A percentile compares a stretch with the other conserved stretches of the same genome.
Evolutionary conservation across 805 yeast species (phyloP).

Genomic region (Priceomyces fermenticarens): DNA sequence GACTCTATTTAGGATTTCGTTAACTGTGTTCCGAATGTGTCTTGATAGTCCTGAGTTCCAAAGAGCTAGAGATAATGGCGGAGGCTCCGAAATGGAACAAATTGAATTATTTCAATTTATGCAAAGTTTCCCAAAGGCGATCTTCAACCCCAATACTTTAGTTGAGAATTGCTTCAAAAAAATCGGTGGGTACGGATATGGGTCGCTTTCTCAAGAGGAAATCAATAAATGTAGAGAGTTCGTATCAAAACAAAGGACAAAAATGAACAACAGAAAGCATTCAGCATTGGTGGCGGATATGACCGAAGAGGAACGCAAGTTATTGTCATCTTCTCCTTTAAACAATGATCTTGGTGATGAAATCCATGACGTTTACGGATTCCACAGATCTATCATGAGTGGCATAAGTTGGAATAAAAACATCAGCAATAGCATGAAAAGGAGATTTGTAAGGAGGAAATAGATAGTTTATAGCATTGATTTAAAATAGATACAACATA

Average conservation of each 20-base stretch:
- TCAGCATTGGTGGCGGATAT: constrained; percentile 29
- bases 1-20: constrained; percentile 75
- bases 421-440: constrained; percentile 53
- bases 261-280: constrained; percentile 26
- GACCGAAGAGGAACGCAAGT: constrained; percentile 38
- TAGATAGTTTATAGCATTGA: background rate
- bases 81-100: constrained; percentile 35
- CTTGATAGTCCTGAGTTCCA: constrained; percentile 59
- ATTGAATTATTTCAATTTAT: constrained; percentile 71
- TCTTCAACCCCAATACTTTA: constrained; percentile 66
- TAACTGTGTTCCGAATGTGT: constrained; percentile 73
- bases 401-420: constrained; percentile 66
- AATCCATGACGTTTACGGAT: constrained; percentile 44
- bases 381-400: constrained; percentile 42
- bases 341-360: constrained; percentile 19
- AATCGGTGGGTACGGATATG: constrained; percentile 60
- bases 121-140: constrained; percentile 74
- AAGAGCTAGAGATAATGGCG: constrained; percentile 13
- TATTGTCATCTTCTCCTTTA: constrained; percentile 14
- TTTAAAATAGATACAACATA: background rate
- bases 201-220: constrained; percentile 78
- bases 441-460: constrained; percentile 20
- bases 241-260: constrained; percentile 62
- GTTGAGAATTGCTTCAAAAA: constrained; percentile 75
- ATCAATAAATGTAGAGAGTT: constrained; percentile 73